Base-by-base conservation (phyloP, 2,329 filamentous ascomycete species). In the Pestalotiopsis sp. region DNA sequence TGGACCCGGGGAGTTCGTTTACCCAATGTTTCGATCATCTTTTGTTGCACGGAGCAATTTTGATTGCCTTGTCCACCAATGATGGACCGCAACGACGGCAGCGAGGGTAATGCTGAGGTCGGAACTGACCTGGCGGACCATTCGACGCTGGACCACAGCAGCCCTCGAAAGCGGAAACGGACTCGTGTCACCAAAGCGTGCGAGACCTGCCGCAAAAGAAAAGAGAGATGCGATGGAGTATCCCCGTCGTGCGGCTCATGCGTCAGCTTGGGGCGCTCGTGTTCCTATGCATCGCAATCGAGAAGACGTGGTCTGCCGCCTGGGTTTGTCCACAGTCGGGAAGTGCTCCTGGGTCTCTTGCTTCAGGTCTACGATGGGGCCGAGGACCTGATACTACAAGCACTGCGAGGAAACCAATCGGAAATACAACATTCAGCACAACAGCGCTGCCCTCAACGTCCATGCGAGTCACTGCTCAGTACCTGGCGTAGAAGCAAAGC, bases 241-340 rank as follows among this genome's bases (percentile, higher is more conserved):
- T 20, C 23, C 17, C 62, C 62, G 9, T 38, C 41, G 20, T 65
- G 62, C 25, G 23, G 38, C 5, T 40, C 62, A 2, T 65, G 62
- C 38, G 13, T 13, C 41, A 45, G 11, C 31, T 40, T 41, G 13
- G n/a, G 27, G 11, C 36, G 62, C 3, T 23, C 38, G 20, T 65
- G 62, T 40, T 65, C n/a, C 41, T 65, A 65, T n/a, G 17, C 62
- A 7, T 20, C 62, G 25, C 36, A 23, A 25, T 23, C 31, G 12
- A 45, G 27, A 13, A 65, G 41, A 52, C 62, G 62, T n/a, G 62
- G 62, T 52, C 40, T 65, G 12, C 62, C 62, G 12, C 20, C 62
- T 12, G 62, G 62, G 1, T 65, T 41, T 25, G 38, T 65, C 6
- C 62, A 40, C 23, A 20, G 31, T 17, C 62, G 38, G 13, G 62